Evolutionary conservation across 495 filamentous ascomycete genomes (phyloP).

Genomic region (Penicillium bovifimosum): DNA sequence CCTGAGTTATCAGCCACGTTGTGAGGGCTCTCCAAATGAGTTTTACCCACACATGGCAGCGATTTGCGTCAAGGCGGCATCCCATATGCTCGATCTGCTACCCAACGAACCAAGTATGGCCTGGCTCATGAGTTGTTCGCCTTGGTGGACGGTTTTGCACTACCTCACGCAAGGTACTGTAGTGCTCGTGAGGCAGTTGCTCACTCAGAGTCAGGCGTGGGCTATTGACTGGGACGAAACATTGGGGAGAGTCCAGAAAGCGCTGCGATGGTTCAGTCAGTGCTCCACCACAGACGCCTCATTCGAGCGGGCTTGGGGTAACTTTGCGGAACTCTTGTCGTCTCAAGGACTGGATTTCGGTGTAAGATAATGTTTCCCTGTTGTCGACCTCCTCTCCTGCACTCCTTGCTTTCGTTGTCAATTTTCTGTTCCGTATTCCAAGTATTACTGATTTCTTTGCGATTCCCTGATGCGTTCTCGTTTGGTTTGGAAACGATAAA

Average conservation of each 20-base stretch:
- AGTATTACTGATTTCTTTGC: neutral
- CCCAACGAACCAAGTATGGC: conserved; percentile 28
- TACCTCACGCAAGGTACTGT: conserved; percentile 48
- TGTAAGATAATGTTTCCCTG: neutral
- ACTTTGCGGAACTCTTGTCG: conserved; percentile 4
- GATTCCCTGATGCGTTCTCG: neutral
- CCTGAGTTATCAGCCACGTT: conserved; percentile 37
- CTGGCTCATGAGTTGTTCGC: conserved; percentile 41
- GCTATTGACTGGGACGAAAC: neutral
- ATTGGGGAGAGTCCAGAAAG: neutral
- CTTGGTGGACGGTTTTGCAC: conserved; percentile 58
- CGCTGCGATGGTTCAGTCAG: neutral
- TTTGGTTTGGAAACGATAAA: neutral
- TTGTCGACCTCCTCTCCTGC: neutral
- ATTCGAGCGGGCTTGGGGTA: neutral
- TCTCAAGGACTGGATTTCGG: neutral
- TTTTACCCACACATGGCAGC: conserved; percentile 42
- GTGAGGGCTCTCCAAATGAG: conserved; percentile 12
- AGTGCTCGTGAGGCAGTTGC: conserved; percentile 36
- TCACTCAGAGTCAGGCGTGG: conserved; percentile 21
- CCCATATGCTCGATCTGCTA: conserved; percentile 44
- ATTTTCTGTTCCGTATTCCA: neutral
- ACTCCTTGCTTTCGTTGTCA: neutral
- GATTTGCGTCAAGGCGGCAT: conserved; percentile 46
- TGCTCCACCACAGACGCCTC: conserved; percentile 1